Conservation (phyloP, 2,329 filamentous ascomycete species). For the Ceratocystis eucalypticola region DNA sequence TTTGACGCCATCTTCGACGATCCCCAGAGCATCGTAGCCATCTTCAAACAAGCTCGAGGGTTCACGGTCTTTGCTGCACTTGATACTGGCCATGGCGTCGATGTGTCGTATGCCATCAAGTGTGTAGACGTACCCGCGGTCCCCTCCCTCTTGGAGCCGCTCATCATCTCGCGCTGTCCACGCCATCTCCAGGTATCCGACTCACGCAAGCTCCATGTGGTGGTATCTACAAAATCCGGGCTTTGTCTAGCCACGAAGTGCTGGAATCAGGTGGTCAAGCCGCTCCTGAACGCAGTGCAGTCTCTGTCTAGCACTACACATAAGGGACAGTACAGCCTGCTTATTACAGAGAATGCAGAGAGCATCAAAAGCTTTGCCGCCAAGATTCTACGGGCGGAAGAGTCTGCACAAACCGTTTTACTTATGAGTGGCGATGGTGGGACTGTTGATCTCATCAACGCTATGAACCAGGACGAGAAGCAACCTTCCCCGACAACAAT, state of each 20-base stretch:
- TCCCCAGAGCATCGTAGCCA: neutral
- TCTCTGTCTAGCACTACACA: conserved; percentile 16
- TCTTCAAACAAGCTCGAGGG: neutral
- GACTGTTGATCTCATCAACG: conserved; percentile 68
- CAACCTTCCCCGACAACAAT: conserved; percentile 31
- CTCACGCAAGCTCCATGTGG: conserved; percentile 38
- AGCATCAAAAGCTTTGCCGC: conserved; percentile 52
- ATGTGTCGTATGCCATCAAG: conserved; percentile 14
- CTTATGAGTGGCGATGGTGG: conserved; percentile 83
- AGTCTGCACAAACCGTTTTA: conserved; percentile 45
- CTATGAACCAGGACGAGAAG: conserved; percentile 22
- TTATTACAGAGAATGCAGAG: conserved; percentile 48
- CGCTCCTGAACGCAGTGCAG: conserved; percentile 12
- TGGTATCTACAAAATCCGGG: conserved; percentile 57
- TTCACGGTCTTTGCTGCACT: conserved; percentile 7
- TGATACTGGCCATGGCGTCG: conserved; percentile 18
- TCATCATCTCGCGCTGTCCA: conserved; percentile 12
- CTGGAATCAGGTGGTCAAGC: conserved; percentile 12
- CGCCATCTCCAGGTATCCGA: conserved; percentile 19
- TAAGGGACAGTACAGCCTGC: conserved; percentile 34
- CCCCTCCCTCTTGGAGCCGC: conserved; percentile 24
- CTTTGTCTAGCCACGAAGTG: conserved; percentile 35
- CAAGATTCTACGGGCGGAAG: conserved; percentile 24
- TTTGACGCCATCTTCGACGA: conserved; percentile 3
- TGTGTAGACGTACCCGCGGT: conserved; percentile 21